phyloP scores from a whole-genome alignment of 345 rosid genomes.

The Moricandia arvensis region DNA sequence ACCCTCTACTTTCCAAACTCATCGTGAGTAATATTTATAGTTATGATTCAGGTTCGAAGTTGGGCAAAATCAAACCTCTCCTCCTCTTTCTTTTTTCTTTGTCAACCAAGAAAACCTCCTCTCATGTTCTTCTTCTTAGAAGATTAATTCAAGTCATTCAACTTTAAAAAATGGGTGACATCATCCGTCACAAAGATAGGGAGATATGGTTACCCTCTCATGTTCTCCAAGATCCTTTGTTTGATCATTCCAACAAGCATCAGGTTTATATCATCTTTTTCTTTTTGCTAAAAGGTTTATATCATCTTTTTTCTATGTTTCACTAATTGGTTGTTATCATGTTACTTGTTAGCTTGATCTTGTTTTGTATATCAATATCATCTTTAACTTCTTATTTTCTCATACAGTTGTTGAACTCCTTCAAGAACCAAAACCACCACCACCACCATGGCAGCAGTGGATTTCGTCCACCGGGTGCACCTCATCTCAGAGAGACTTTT shows the following conservation, averaged over 20 bases:
- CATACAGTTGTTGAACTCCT: not conserved
- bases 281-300: too few species aligned
- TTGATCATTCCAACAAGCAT: constrained; percentile 30
- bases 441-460: not conserved
- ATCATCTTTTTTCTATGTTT: not conserved
- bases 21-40: constrained; percentile 43
- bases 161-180: constrained; percentile 36
- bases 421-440: constrained; percentile 12
- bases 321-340: not conserved
- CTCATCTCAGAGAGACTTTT: constrained; percentile 7
- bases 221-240: constrained; percentile 43
- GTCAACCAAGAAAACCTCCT: not conserved
- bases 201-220: constrained; percentile 53
- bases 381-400: not conserved
- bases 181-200: constrained; percentile 49
- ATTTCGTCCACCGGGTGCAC: not conserved
- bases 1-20: constrained; percentile 32
- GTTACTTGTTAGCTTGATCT: not conserved
- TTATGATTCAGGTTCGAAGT: constrained; percentile 75
- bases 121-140: constrained; percentile 27
- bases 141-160: constrained; percentile 7
- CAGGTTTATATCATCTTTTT: too few species aligned
- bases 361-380: not conserved
- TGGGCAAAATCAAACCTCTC: constrained; percentile 42
- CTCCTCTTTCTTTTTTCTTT: constrained; percentile 14